phyloP scores from a whole-genome alignment of 208 protist species.

The Trypanosoma conorhini region DNA sequence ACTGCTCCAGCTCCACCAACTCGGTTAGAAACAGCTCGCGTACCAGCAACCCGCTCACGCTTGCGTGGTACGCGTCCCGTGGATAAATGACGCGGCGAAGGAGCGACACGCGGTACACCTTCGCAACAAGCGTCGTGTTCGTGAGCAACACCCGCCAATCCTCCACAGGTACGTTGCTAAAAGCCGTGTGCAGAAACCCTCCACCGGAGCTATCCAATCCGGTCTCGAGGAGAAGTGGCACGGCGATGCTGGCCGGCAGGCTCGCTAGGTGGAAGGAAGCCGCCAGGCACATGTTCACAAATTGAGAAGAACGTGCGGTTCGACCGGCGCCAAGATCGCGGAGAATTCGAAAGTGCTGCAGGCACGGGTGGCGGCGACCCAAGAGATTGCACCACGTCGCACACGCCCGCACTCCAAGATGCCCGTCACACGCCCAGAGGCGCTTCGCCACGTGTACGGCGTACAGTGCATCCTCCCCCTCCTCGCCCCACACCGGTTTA shows the following conservation, averaged over 20 bases:
- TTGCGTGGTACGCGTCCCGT: slow-evolving; percentile 8
- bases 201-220: slow-evolving; percentile 9
- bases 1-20: slow-evolving; percentile 24
- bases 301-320: slow-evolving; percentile 39
- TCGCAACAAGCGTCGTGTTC: slow-evolving; percentile 7
- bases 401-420: slow-evolving; percentile 41
- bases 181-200: neutral
- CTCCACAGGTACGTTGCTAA: slow-evolving; percentile 9
- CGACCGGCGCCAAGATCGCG: slow-evolving; percentile 49
- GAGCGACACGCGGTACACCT: slow-evolving; percentile 21
- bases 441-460: slow-evolving; percentile 49
- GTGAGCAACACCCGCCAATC: slow-evolving; percentile 19
- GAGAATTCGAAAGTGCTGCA: slow-evolving; percentile 69
- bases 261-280: slow-evolving; percentile 33
- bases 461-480: slow-evolving; percentile 20
- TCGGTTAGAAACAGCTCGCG: slow-evolving; percentile 28
- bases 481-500: neutral
- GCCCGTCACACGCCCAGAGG: slow-evolving; percentile 39
- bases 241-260: slow-evolving; percentile 12
- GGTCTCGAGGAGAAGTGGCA: slow-evolving; percentile 26
- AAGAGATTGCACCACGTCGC: slow-evolving; percentile 60
- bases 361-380: slow-evolving; percentile 48
- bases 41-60: slow-evolving; percentile 19
- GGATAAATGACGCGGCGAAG: slow-evolving; percentile 23
- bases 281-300: slow-evolving; percentile 36